A percentile compares a stretch with the other conserved stretches of the same genome.
These are phyloP conservation scores for Amesomyces nigricolor DNA, from an alignment of 2,329 filamentous ascomycete species.

Conservation along the genomic window DNA sequence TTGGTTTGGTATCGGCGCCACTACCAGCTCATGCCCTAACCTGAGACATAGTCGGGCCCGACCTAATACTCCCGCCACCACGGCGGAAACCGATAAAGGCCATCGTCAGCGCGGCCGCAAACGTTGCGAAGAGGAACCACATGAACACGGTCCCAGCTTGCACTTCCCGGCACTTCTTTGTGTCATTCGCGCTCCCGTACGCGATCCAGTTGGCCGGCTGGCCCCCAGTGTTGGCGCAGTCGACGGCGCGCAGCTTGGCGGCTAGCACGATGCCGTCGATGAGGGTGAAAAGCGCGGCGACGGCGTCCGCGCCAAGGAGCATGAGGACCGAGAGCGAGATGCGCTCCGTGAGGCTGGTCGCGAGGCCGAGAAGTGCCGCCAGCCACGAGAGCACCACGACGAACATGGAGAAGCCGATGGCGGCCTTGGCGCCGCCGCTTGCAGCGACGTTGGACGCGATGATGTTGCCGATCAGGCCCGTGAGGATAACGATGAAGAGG, in stretches of 20 bases:
- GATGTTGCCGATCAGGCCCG: constrained; percentile 54
- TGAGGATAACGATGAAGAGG: constrained; percentile 48
- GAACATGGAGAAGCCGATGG: constrained; percentile 64
- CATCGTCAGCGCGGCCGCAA: constrained; percentile 52
- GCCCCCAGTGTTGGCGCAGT: constrained; percentile 48
- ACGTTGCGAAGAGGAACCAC: constrained; percentile 69
- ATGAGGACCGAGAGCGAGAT: constrained; percentile 32
- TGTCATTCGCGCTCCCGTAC: constrained; percentile 53
- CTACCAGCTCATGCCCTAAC: constrained; percentile 40
- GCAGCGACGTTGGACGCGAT: constrained; percentile 46
- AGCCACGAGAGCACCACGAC: constrained; percentile 62
- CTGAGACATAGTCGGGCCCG: constrained; percentile 52
- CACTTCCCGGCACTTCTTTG: constrained; percentile 66
- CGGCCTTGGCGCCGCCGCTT: constrained; percentile 38
- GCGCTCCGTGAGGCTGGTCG: constrained; percentile 46
- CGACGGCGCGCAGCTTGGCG: constrained; percentile 61
- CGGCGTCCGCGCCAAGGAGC: constrained; percentile 50
- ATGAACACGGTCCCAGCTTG: constrained; percentile 71
- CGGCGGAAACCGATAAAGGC: constrained; percentile 49
- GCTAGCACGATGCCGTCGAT: constrained; percentile 65
- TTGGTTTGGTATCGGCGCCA: not conserved
- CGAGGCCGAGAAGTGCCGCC: constrained; percentile 57
- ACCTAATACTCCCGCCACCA: constrained; percentile 40
- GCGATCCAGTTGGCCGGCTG: constrained; percentile 50
- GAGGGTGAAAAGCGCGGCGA: constrained; percentile 63